Conservation (phyloP, 2,329 filamentous ascomycete species). For the Nemania serpens region DNA sequence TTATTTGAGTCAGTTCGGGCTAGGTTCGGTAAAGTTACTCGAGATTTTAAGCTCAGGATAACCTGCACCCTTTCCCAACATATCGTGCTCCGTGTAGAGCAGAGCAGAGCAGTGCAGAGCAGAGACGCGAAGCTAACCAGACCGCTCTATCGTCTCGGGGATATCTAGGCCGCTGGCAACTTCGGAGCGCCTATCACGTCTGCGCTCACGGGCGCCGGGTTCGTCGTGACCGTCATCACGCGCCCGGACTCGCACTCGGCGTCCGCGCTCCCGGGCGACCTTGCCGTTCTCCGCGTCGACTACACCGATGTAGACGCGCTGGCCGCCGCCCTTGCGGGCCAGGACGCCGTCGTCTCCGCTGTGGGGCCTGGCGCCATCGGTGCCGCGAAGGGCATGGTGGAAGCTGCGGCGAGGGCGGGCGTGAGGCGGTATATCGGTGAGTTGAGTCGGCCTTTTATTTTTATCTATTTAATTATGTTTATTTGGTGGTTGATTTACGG, state of each 20-base stretch:
- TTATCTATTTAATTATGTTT: background rate
- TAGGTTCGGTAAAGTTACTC: background rate
- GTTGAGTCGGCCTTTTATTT: background rate
- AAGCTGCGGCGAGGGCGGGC: constrained; percentile 40
- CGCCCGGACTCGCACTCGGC: constrained; percentile 31
- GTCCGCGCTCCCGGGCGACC: constrained; percentile 30
- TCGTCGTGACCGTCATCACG: constrained; percentile 35
- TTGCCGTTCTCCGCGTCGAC: constrained; percentile 29
- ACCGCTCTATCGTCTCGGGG: no score
- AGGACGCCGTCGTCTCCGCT: constrained; percentile 39
- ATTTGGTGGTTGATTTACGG: background rate
- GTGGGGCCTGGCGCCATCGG: constrained; percentile 33
- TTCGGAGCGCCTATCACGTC: constrained; percentile 38
- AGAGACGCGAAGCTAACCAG: background rate
- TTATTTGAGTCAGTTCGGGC: background rate
- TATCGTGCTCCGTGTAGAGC: no score
- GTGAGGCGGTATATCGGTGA: constrained; percentile 39
- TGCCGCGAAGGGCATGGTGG: constrained; percentile 33
- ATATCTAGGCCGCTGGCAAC: constrained; percentile 37
- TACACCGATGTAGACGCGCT: constrained; percentile 33
- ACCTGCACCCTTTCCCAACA: no score
- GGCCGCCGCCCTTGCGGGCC: constrained; percentile 31
- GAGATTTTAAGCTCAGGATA: no score
- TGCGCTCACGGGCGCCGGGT: constrained; percentile 33
- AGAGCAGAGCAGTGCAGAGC: no score